Percentiles rank a stretch among this genome's conserved stretches.
These are phyloP conservation scores for Claviceps digitariae DNA, from an alignment of 2,329 filamentous ascomycete species.

Conservation along the genomic window DNA sequence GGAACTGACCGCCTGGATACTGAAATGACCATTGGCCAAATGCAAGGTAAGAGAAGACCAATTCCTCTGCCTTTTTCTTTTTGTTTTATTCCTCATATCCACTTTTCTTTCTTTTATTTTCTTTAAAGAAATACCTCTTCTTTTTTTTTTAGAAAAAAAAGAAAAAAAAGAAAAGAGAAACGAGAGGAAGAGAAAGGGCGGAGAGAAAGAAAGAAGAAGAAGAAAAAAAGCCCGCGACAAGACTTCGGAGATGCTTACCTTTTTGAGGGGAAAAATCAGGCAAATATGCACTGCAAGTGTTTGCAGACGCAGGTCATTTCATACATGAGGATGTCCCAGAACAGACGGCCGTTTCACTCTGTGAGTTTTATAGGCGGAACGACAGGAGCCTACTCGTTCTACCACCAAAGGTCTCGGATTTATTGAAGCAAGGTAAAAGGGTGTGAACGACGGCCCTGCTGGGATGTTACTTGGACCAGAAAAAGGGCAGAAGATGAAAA, in stretches of 20 bases:
- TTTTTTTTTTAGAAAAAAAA: background rate
- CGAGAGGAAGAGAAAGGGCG: background rate
- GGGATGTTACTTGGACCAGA: background rate
- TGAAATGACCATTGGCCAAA: slow-evolving; percentile 88
- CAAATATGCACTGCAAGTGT: slow-evolving; percentile 90
- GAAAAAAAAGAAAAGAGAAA: background rate
- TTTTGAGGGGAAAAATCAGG: slow-evolving; percentile 28
- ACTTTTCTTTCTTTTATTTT: background rate
- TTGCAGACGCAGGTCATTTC: slow-evolving; percentile 92
- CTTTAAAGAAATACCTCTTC: too few species aligned
- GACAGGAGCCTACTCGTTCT: slow-evolving; percentile 74
- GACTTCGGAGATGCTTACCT: background rate
- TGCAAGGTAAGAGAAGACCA: slow-evolving; percentile 55
- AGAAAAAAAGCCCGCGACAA: slow-evolving; percentile 6
- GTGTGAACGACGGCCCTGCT: slow-evolving; percentile 23
- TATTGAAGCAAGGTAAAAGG: slow-evolving; percentile 48
- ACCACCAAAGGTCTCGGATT: slow-evolving; percentile 79
- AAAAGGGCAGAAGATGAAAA: background rate
- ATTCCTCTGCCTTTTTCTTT: background rate
- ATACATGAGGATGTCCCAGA: slow-evolving; percentile 90
- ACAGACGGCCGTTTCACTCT: slow-evolving; percentile 71
- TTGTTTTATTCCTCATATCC: background rate
- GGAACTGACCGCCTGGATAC: slow-evolving; percentile 85
- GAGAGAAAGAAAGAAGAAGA: background rate
- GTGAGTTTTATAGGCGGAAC: slow-evolving; percentile 86